Conservation (phyloP, 495 filamentous ascomycete genomes). For the Neurospora discreta region DNA sequence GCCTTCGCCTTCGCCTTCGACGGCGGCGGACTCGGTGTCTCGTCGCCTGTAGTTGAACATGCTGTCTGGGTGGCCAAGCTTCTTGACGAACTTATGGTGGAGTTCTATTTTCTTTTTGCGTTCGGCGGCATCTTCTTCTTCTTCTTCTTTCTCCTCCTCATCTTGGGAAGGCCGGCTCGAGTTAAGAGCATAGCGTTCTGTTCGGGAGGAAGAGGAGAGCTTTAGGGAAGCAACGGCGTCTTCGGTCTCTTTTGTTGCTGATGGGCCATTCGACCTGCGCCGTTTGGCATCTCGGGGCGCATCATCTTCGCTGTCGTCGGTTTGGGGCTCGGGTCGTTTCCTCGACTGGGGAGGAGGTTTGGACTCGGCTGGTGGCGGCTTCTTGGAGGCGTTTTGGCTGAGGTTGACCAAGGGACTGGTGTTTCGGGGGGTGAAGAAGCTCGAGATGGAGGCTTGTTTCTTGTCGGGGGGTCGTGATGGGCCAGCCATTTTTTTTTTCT, state of each 20-base stretch:
- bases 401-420: conserved; percentile 17
- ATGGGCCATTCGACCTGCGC: neutral
- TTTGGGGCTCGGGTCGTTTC: conserved; percentile 38
- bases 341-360: conserved; percentile 9
- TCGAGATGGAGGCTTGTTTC: conserved; percentile 75
- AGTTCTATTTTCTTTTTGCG: conserved; percentile 52
- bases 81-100: conserved; percentile 81
- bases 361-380: neutral
- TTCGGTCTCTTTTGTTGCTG: conserved; percentile 3
- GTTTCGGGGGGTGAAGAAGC: conserved; percentile 69
- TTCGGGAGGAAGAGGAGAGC: neutral
- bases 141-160: conserved; percentile 38
- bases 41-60: conserved; percentile 54
- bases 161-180: conserved; percentile 10
- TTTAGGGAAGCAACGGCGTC: neutral
- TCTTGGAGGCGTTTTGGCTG: conserved; percentile 9
- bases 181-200: conserved; percentile 7
- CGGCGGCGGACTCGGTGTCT: conserved; percentile 38
- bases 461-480: conserved; percentile 31
- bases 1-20: conserved; percentile 41
- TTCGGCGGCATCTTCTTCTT: conserved; percentile 36
- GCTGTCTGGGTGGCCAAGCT: conserved; percentile 74
- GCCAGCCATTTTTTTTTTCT: conserved; percentile 31
- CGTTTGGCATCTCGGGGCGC: conserved; percentile 12
- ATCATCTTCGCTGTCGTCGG: conserved; percentile 22